Percentiles rank a stretch among this genome's conserved stretches.
Conservation (phyloP, 192 early-diverging fungal genomes). For the Linnemannia exigua region DNA sequence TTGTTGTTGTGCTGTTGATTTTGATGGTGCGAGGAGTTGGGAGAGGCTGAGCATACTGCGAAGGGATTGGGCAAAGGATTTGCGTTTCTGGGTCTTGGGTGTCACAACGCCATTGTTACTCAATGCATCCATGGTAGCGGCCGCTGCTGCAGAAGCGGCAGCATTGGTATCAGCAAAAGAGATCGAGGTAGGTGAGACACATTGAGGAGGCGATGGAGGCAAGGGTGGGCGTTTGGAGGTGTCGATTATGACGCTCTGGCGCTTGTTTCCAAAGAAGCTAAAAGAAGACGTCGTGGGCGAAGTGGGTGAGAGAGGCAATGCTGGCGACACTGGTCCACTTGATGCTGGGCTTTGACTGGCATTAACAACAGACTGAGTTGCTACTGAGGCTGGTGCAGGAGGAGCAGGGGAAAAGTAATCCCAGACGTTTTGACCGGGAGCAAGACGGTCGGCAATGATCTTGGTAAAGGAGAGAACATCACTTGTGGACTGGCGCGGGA, state of each 20-base stretch:
- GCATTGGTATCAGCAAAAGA: not conserved
- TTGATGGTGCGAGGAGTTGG: slow-evolving; percentile 29
- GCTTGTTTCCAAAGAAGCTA: slow-evolving; percentile 24
- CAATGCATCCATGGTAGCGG: not conserved
- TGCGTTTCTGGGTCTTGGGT: slow-evolving; percentile 32
- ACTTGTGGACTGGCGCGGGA: slow-evolving; percentile 48
- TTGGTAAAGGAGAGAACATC: slow-evolving; percentile 49
- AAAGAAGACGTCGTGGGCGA: slow-evolving; percentile 21
- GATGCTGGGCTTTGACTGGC: not conserved
- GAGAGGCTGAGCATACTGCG: slow-evolving; percentile 40
- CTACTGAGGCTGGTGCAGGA: not conserved
- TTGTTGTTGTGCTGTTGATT: not conserved
- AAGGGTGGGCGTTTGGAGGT: not conserved
- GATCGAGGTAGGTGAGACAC: slow-evolving; percentile 6
- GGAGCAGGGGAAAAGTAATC: slow-evolving; percentile 40
- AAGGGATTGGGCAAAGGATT: slow-evolving; percentile 41
- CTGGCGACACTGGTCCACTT: not conserved
- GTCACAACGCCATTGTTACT: not conserved
- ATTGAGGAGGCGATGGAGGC: not conserved
- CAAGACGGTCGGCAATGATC: slow-evolving; percentile 46
- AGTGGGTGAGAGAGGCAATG: slow-evolving; percentile 4
- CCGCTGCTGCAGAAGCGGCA: not conserved
- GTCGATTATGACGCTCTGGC: slow-evolving; percentile 26
- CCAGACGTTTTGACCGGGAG: slow-evolving; percentile 46
- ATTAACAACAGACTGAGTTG: not conserved